phyloP scores from a whole-genome alignment of 2,329 filamentous ascomycete genomes.

The Samsoniella hepiali region DNA sequence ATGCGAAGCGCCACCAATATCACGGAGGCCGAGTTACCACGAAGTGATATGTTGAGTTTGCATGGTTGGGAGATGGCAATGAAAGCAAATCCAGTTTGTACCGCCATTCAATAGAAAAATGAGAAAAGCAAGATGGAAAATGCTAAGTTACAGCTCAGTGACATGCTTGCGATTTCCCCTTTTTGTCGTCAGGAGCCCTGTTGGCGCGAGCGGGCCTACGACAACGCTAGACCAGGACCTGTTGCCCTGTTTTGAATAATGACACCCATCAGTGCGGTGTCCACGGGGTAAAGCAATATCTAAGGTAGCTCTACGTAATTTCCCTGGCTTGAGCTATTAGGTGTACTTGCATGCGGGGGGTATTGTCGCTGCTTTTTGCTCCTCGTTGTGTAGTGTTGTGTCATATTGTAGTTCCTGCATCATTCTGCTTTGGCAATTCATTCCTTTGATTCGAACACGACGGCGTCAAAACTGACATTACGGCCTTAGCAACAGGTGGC shows the following conservation, averaged over 20 bases:
- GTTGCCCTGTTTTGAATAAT: background rate
- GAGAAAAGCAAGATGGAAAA: background rate
- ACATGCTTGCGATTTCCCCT: background rate
- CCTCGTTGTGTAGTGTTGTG: background rate
- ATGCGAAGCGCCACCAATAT: background rate
- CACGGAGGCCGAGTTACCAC: background rate
- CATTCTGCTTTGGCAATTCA: slow-evolving; percentile 5
- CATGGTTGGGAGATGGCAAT: background rate
- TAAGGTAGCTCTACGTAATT: slow-evolving; percentile 6
- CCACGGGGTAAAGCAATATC: slow-evolving; percentile 13
- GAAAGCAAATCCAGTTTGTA: background rate
- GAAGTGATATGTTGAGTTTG: background rate
- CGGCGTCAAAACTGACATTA: slow-evolving; percentile 1
- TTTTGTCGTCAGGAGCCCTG: background rate
- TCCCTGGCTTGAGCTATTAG: background rate
- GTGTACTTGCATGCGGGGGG: slow-evolving; percentile 8
- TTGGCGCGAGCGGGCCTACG: background rate
- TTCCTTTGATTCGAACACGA: background rate
- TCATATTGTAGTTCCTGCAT: slow-evolving; percentile 1
- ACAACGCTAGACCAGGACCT: slow-evolving; percentile 5
- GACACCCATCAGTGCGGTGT: slow-evolving; percentile 3
- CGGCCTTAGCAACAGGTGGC: slow-evolving; percentile 3
- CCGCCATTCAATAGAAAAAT: background rate
- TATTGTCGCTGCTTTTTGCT: background rate
- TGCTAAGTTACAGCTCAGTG: background rate